A percentile compares a stretch with the other conserved stretches of the same genome.
These are phyloP conservation scores for Bifiguratus adelaidae DNA, from an alignment of 192 early-diverging fungal species.

Conservation along the genomic window DNA sequence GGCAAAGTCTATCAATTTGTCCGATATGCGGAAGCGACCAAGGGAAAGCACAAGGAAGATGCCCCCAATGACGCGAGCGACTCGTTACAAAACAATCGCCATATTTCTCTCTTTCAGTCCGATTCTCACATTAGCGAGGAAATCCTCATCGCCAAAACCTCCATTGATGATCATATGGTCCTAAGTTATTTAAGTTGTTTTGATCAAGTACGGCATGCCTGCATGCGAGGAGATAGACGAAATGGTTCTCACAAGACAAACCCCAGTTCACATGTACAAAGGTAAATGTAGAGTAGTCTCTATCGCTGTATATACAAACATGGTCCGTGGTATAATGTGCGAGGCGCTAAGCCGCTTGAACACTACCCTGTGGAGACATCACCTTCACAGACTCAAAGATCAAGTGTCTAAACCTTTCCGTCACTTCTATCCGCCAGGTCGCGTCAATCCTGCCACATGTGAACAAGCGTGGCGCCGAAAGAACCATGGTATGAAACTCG, in stretches of 20 bases:
- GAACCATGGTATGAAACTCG: conserved; percentile 63
- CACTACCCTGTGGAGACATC: too few species aligned
- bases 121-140: conserved; percentile 14
- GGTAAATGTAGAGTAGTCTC: too few species aligned
- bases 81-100: background rate
- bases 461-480: conserved; percentile 37
- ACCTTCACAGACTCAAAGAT: too few species aligned
- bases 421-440: too few species aligned
- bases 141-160: conserved; percentile 15
- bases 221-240: too few species aligned
- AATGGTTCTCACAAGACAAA: too few species aligned
- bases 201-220: conserved; percentile 5
- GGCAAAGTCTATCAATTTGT: conserved; percentile 19
- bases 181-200: conserved; percentile 19
- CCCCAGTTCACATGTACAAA: too few species aligned
- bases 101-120: background rate
- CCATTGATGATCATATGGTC: conserved; percentile 26
- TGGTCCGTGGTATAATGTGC: too few species aligned
- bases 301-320: too few species aligned
- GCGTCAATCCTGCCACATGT: conserved; percentile 11
- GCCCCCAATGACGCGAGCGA: background rate
- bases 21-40: background rate
- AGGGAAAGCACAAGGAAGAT: background rate
- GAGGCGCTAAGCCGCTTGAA: too few species aligned
- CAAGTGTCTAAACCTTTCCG: too few species aligned